Conservation (phyloP, 306 rosid genomes). For the Dalbergia oliveri region DNA sequence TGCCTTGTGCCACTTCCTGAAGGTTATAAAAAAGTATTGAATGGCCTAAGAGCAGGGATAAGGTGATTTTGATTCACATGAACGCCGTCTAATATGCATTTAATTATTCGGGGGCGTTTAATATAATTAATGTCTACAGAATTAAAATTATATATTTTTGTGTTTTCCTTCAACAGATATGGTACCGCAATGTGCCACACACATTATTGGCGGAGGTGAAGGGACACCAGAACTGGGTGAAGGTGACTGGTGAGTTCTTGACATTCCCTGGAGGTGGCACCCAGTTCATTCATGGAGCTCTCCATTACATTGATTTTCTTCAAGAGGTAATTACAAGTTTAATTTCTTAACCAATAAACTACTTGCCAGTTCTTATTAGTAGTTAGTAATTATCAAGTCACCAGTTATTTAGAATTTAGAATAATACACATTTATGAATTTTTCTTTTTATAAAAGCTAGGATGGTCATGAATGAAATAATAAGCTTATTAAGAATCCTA, state of each 20-base stretch:
- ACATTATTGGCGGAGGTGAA: conserved; percentile 77
- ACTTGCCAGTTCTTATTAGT: too few relatives aligned
- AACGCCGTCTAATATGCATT: background rate
- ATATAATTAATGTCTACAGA: background rate
- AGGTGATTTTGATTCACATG: conserved; percentile 58
- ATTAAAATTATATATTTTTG: background rate
- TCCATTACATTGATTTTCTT: conserved; percentile 85
- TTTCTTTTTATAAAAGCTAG: too few relatives aligned
- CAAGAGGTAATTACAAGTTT: conserved; percentile 60
- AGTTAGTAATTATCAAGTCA: too few relatives aligned
- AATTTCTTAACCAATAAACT: background rate
- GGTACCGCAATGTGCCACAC: conserved; percentile 91
- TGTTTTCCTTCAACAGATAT: conserved; percentile 57
- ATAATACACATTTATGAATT: too few relatives aligned
- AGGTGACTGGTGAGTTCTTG: conserved; percentile 84
- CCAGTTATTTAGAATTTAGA: background rate
- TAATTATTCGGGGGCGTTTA: background rate
- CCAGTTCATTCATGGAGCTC: conserved; percentile 93
- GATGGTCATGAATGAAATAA: too few relatives aligned
- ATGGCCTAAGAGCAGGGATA: conserved; percentile 87
- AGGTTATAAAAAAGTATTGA: conserved; percentile 64
- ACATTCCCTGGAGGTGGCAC: conserved; percentile 98
- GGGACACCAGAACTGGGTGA: conserved; percentile 99
- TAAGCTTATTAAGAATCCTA: too few relatives aligned
- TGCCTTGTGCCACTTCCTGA: conserved; percentile 77